Evolutionary conservation across 176 grass and related monocot genomes (phyloP), one percentile per base, ranked within the genome.

Genomic region (Bothriochloa decipiens): DNA sequence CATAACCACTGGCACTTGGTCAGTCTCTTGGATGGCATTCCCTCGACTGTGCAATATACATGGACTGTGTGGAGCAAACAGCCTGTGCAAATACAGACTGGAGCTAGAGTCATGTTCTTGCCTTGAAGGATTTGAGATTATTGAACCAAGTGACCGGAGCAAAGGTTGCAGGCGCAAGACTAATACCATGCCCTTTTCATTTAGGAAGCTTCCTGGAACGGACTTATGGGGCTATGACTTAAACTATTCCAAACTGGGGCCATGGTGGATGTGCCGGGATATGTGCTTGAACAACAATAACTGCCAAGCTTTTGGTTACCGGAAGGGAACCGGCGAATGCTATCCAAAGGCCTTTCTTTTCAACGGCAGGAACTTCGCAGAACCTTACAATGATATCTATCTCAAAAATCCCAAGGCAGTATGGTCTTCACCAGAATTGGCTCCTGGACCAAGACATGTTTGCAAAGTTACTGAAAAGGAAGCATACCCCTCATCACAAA

Each of bases 221-320:
- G 87, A 97, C 52, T 93, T 91, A 43, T 97, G 84, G 78, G 89
- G 89, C 0, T 97, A 81, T 77, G 91, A 91, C 46, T 18, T 64
- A 0, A 57, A 41, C 71, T 89, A 77, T 20, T n/a, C 20, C 1
- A 0, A 1, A 0, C 4, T 2, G 0, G 2, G 39, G 4, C 4
- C 93, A 52, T 83, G 64, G 3, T 2, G 0, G 2, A 11, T 4
- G 3, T 93, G 91, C 74, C 86, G 14, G 42, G 42, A 63, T 8
- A 89, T 84, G 16, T 96, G 94, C 72, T 43, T 80, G 16, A 11
- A 63, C 4, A 74, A 70, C 16, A 11, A 11, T 28, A 39, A 72
- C 6, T 93, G 94, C 43, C 47, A 90, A 83, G 91, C 84, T 77
- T 93, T 96, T 43, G 68, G 10, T 11, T 91, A 91, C 27, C 81